Base-by-base conservation (phyloP, 2,329 filamentous ascomycete genomes). In the Epichloe sylvatica region DNA sequence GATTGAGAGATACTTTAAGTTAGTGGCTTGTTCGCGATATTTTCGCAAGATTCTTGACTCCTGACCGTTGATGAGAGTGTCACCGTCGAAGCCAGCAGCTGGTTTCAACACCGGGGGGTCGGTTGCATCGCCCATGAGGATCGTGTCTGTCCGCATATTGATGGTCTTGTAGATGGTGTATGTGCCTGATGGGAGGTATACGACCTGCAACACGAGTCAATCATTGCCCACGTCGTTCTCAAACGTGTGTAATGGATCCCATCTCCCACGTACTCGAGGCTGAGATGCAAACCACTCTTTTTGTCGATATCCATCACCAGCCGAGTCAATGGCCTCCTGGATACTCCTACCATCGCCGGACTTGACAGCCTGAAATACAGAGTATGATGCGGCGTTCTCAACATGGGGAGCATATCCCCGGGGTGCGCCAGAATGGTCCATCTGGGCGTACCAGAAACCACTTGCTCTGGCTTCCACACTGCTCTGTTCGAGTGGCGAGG, bases 41-140 rank as follows among this genome's bases (percentile, higher is more conserved):
- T 9, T 5, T 25, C 15, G 33, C 25, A 30, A 12, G 21, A 19
- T 17, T 21, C 17, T 19, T 12, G 12, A 5, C 41, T 13, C 3
- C 46, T 5, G 53, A 60, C 66, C 68, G 17, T 56, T 58, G 41
- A 71, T 23, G 3, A 71, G 60, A 4, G 55, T 64, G 34, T 62
- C 54, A 8, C 62, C 60, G 36, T 54, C 58, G 52, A 70, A 70
- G 17, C 59, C 60, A 9, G 63, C 51, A 15, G 66, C 62, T 12
- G 68, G 67, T 56, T 69, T 70, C 51, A 72, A 61, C 11, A 64
- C 60, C 3, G 69, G 69, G 68, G 68, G 69, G 35, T 70, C 60
- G 4, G 64, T 69, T 2, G 69, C 63, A 52, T 72, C 69, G n/a
- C 69, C 70, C 65, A 72, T 70, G 42, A 72, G 54, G 35, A 72